These are phyloP conservation scores for Microdochium paspali DNA, from an alignment of 2,329 filamentous ascomycete genomes.

Conservation along the genomic window DNA sequence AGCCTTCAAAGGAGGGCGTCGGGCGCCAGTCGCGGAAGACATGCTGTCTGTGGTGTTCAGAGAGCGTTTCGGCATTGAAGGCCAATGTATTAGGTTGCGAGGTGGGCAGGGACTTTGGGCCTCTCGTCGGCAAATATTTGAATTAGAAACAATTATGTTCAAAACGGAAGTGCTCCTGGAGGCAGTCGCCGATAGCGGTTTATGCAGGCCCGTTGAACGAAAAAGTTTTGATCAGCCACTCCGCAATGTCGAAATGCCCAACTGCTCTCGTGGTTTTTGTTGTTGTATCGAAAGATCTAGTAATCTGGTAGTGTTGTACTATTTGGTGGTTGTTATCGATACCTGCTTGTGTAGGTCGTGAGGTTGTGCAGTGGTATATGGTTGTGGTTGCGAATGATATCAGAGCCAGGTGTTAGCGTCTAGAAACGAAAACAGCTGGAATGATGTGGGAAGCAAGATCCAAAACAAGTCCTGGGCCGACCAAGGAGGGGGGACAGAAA, in stretches of 20 bases:
- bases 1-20: slow-evolving; percentile 20
- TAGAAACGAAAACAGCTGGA: not conserved
- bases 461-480: not conserved
- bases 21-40: slow-evolving; percentile 15
- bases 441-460: not conserved
- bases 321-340: no score
- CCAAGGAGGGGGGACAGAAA: not conserved
- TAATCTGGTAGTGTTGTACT: no score
- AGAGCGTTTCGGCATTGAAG: slow-evolving; percentile 28
- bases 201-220: no score
- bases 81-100: not conserved
- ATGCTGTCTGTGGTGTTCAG: slow-evolving; percentile 19
- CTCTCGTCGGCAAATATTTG: not conserved
- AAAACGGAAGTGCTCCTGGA: no score
- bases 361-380: no score
- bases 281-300: no score
- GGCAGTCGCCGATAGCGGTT: no score
- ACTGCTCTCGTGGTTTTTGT: no score
- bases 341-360: no score
- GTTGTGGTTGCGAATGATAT: not conserved
- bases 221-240: no score
- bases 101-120: not conserved
- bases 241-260: no score
- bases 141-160: no score
- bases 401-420: not conserved